A percentile compares a stretch with the other conserved stretches of the same genome.
Evolutionary conservation across 225 moss, liverwort and hornwort species (phyloP).

Genomic region (Polytrichum formosum): DNA sequence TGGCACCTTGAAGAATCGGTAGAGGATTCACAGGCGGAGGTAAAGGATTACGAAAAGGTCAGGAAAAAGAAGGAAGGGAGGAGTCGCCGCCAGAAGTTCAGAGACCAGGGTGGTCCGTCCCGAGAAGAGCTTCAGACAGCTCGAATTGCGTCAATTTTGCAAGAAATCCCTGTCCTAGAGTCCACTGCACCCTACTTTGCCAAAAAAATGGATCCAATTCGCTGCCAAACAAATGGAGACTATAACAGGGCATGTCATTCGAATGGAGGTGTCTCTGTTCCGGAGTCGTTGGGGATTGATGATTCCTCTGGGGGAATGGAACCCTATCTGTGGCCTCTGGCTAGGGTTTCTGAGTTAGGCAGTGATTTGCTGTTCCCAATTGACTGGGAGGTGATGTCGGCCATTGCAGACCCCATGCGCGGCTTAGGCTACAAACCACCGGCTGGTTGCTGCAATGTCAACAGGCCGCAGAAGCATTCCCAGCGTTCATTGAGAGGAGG

Average conservation of each 20-base stretch:
- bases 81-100: conserved; percentile 62
- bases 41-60: background rate
- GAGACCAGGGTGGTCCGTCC: conserved; percentile 57
- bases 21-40: background rate
- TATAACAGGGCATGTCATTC: background rate
- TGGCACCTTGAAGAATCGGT: background rate
- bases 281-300: background rate
- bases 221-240: too few species aligned
- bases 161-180: conserved; percentile 31
- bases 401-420: conserved; percentile 69
- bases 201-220: too few species aligned
- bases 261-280: background rate
- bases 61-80: background rate
- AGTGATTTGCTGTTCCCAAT: conserved; percentile 22
- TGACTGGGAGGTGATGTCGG: conserved; percentile 60
- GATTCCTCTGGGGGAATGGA: background rate
- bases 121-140: conserved; percentile 45
- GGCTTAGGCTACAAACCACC: conserved; percentile 69
- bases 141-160: conserved; percentile 58
- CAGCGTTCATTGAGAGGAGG: conserved; percentile 1
- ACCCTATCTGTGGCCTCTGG: conserved; percentile 51
- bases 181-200: too few species aligned
- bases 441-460: background rate
- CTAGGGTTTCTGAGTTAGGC: conserved; percentile 41
- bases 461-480: background rate